These are phyloP conservation scores for Mycena pura DNA, from an alignment of 768 basidiomycete genomes.

Conservation along the genomic window DNA sequence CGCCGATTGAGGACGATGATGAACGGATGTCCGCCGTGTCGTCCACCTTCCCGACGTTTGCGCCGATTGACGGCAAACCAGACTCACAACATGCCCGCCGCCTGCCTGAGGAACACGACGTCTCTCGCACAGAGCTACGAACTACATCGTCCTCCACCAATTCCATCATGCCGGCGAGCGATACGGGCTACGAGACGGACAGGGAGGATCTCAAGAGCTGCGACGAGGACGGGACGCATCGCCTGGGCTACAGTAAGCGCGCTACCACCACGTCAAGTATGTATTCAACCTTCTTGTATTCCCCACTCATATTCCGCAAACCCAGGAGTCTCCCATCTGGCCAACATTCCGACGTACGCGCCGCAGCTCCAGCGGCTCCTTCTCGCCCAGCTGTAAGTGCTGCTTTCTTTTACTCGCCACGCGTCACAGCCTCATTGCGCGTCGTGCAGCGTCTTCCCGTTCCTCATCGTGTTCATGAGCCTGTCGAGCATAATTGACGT, in stretches of 20 bases:
- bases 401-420: not conserved
- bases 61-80: conserved; percentile 1
- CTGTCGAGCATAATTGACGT: not conserved
- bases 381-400: conserved; percentile 2
- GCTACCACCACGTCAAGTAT: conserved; percentile 2
- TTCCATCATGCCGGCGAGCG: too few relatives aligned
- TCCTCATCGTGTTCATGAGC: not conserved
- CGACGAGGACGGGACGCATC: not conserved
- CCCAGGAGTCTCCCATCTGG: conserved; percentile 10
- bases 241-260: conserved; percentile 17
- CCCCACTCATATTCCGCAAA: not conserved
- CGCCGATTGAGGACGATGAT: not conserved
- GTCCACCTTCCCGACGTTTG: conserved; percentile 21
- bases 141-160: too few relatives aligned
- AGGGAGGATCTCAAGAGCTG: not conserved
- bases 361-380: conserved; percentile 5
- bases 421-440: not conserved
- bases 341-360: not conserved
- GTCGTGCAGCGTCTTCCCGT: not conserved
- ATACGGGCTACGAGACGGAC: conserved; percentile 6
- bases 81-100: not conserved
- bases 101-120: not conserved
- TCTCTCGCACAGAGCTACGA: too few relatives aligned
- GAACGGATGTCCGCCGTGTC: conserved; percentile 2
- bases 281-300: not conserved